Base-by-base conservation (phyloP, 306 rosid genomes). In the Sechiopsis laciniata region DNA sequence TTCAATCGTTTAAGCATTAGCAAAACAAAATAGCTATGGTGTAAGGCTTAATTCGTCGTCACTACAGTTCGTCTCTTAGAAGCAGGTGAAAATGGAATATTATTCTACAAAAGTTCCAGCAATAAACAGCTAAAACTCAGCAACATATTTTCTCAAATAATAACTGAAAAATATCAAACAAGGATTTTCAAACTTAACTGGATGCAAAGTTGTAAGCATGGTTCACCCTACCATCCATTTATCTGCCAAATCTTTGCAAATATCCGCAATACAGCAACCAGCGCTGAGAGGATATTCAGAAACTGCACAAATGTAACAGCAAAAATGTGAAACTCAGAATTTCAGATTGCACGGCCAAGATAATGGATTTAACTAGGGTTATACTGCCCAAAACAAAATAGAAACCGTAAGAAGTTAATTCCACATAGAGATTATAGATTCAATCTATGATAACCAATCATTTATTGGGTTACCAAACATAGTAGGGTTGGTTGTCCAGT, bases 231-330 rank as follows among this genome's bases (percentile, higher is more conserved):
- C 17, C 12, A 19, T 46, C 72, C 72, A 67, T 67, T 20, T 67
- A 0, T 67, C 72, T 45, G 72, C 72, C 72, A 67, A 67, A 45
- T 67, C 72, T 67, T 67, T 67, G 72, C 72, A 67, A 46, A 45
- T 67, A 20, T 67, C 72, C 54, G 35, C 72, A 67, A 67, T 67
- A 67, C 72, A 67, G 72, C 72, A 67, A 67, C 72, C 21, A 67
- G 72, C 72, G 48, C 72, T 67, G 11, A 67, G 72, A 67, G 72
- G 72, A 67, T 67, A 67, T 45, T 67, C 72, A 67, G 72, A 67
- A 67, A 67, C 72, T 67, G 72, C 37, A 66, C 54, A 45, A 12
- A 45, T 45, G 48, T 66, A 45, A 11, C 37, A 46, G 2, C 11
- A 42, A 66, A 12, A 0, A 17, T 19, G 29, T 37, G 26, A 37